These are phyloP conservation scores for Silybum marianum DNA, from an alignment of 129 eudicot genomes.

Conservation along the genomic window DNA sequence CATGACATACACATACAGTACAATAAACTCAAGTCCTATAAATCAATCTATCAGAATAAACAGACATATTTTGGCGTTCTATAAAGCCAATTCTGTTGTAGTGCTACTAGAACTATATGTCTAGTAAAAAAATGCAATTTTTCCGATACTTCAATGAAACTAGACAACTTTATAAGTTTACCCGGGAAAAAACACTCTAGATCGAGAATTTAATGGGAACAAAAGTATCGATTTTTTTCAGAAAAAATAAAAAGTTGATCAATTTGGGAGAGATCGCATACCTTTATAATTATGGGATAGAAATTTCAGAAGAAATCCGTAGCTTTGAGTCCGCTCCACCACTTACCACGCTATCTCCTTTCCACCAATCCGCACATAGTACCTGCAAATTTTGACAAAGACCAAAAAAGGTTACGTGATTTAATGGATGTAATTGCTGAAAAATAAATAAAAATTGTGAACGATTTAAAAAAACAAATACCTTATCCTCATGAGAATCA, in stretches of 20 bases:
- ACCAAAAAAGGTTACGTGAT: not conserved
- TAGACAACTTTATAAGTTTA: conserved; percentile 1
- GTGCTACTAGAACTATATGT: not conserved
- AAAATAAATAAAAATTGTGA: not conserved
- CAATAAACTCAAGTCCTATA: not conserved
- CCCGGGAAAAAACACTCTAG: not conserved
- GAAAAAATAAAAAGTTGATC: not conserved
- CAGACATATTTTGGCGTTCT: not conserved
- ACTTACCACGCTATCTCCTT: conserved; percentile 71
- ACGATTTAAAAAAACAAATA: conserved; percentile 6
- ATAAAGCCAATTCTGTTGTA: not conserved
- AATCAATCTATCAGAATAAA: not conserved
- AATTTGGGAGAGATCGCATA: not conserved
- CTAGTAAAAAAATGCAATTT: not conserved
- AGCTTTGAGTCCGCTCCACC: conserved; percentile 94
- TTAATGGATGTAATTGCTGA: not conserved
- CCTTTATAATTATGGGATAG: conserved; percentile 54
- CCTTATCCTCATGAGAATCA: conserved; percentile 90
- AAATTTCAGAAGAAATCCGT: conserved; percentile 67
- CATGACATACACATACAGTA: not conserved
- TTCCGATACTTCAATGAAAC: not conserved
- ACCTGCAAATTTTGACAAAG: conserved; percentile 48
- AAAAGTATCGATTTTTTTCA: not conserved
- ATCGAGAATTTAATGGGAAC: not conserved
- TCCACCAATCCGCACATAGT: conserved; percentile 97